These are phyloP conservation scores for Leccinum subspadiceum DNA, from an alignment of 1,284 basidiomycete species.

Conservation along the genomic window DNA sequence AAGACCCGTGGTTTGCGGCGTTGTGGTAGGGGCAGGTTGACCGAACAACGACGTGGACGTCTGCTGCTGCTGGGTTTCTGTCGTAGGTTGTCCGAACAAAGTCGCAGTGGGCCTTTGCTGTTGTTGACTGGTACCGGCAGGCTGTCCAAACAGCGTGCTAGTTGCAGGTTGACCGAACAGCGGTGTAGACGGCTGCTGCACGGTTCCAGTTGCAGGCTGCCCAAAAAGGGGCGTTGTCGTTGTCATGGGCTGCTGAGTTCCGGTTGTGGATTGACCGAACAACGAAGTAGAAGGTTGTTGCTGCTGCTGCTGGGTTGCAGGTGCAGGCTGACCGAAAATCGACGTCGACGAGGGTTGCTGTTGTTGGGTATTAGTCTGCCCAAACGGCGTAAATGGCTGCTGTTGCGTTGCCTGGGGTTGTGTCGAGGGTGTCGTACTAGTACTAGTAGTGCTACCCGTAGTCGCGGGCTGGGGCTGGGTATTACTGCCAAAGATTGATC, in stretches of 20 bases:
- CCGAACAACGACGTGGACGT: slow-evolving; percentile 26
- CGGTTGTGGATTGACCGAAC: slow-evolving; percentile 34
- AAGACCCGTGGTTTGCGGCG: slow-evolving; percentile 18
- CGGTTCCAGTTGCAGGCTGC: slow-evolving; percentile 16
- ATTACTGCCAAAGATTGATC: slow-evolving; percentile 33
- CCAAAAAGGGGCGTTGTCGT: slow-evolving; percentile 22
- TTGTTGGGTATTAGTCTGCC: slow-evolving; percentile 23
- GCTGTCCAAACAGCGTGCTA: slow-evolving; percentile 4
- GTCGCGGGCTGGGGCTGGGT: slow-evolving; percentile 20
- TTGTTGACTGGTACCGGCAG: slow-evolving; percentile 27
- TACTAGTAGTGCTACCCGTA: slow-evolving; percentile 7
- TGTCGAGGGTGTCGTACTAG: slow-evolving; percentile 28
- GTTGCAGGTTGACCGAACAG: slow-evolving; percentile 35
- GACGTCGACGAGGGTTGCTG: slow-evolving; percentile 15
- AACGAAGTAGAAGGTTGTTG: slow-evolving; percentile 26
- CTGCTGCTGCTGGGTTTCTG: slow-evolving; percentile 29
- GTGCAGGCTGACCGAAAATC: slow-evolving; percentile 23
- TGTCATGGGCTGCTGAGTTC: slow-evolving; percentile 14
- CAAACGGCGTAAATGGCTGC: slow-evolving; percentile 31
- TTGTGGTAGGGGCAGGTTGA: slow-evolving; percentile 13
- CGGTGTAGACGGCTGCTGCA: slow-evolving; percentile 22
- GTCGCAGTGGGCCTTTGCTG: slow-evolving; percentile 20
- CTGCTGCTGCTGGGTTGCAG: slow-evolving; percentile 3
- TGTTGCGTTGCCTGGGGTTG: slow-evolving; percentile 25
- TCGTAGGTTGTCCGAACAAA: slow-evolving; percentile 30